Conservation (phyloP, 306 rosid species). For the Vigna unguiculata region DNA sequence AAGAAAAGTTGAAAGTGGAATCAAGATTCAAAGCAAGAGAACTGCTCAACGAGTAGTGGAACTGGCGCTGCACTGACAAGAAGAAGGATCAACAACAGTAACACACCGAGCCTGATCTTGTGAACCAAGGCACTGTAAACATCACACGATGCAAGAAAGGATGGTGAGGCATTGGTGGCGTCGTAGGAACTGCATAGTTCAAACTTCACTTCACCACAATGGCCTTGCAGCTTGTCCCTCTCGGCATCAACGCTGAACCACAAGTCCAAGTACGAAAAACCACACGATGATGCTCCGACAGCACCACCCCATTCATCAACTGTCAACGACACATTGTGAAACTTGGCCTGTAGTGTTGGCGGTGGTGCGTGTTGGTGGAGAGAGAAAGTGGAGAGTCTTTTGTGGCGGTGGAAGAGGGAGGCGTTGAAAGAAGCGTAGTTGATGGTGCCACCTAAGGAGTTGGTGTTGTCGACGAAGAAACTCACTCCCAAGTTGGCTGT, state of each 20-base stretch:
- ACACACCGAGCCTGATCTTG: slow-evolving; percentile 24
- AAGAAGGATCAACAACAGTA: slow-evolving; percentile 27
- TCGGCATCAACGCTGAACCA: slow-evolving; percentile 23
- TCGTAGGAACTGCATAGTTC: slow-evolving; percentile 33
- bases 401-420: slow-evolving; percentile 41
- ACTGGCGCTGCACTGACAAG: slow-evolving; percentile 32
- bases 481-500: not conserved
- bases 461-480: slow-evolving; percentile 4
- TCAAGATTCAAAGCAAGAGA: slow-evolving; percentile 39
- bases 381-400: slow-evolving; percentile 30
- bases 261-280: slow-evolving; percentile 39
- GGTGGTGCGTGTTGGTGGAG: not conserved
- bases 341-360: slow-evolving; percentile 19
- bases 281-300: slow-evolving; percentile 14
- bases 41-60: slow-evolving; percentile 37
- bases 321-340: slow-evolving; percentile 22
- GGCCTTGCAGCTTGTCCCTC: slow-evolving; percentile 43
- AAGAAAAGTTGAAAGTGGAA: not conserved
- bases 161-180: not conserved
- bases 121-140: slow-evolving; percentile 42
- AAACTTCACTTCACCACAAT: slow-evolving; percentile 45
- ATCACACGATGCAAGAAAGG: slow-evolving; percentile 31
- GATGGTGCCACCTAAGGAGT: slow-evolving; percentile 34
- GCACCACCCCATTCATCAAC: slow-evolving; percentile 37
- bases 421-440: slow-evolving; percentile 33